Evolutionary conservation across 176 grass and related monocot species (phyloP), one percentile per base, ranked within the genome.

Genomic region (Aegilops bicornis): DNA sequence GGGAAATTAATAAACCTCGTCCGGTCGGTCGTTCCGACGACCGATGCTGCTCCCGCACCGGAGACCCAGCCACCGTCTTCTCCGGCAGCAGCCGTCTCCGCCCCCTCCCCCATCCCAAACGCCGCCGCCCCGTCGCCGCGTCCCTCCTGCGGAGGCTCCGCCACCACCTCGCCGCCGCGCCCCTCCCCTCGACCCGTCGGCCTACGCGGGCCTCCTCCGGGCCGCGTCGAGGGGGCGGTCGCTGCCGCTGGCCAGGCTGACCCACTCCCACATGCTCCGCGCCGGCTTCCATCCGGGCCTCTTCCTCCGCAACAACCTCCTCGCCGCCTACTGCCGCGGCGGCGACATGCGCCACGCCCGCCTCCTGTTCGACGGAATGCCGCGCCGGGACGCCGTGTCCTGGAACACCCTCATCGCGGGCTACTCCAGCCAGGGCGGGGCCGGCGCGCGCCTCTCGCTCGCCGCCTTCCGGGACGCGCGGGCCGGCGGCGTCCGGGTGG

Each of bases 251-350:
- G 84, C 71, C 22, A 95, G 86, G 78, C 61, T 95, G 30, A 65
- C 81, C 32, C 89, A 90, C 40, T 93, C 91, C 23, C 87, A 90
- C 89, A 98, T 98, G 95, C 68, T 93, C 85, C 88, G 93, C 58
- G 47, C 89, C 6, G 82, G 77, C 32, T 73, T 81, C 77, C 88
- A 5, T 8, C 89, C 89, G 0, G 80, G 79, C 59, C 40, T 90
- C 12, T 87, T 92, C 79, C 76, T 89, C 10, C 67, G 86, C 83
- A 95, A 93, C 82, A 64, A 84, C 65, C 89, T 95, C n/a, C 85
- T 93, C 10, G 79, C 82, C 0, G 13, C 83, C 12, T 95, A 91
- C 60, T 78, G 39, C 77, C 69, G 84, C 76, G 83, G 91, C 76
- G 83, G 80, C 31, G 79, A 90, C 72, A 68, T 85, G 76, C 19